phyloP scores from a whole-genome alignment of 306 rosid genomes.

The Inga laurina region DNA sequence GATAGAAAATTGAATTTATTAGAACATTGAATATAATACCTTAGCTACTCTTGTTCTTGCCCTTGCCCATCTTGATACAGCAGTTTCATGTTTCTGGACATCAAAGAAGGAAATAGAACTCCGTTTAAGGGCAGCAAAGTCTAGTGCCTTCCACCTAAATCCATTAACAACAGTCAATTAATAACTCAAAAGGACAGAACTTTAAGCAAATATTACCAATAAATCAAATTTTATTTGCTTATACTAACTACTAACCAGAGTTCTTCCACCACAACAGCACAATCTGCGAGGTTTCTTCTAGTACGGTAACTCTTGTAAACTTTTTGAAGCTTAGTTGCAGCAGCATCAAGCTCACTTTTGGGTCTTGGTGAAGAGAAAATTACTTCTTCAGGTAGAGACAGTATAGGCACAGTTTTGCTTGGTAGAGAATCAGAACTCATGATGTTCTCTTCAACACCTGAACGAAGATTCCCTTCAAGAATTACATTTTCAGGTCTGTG shows the following conservation, averaged over 20 bases:
- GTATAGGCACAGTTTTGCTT: constrained; percentile 47
- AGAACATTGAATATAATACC: constrained; percentile 32
- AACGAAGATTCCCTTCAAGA: constrained; percentile 51
- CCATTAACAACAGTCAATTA: constrained; percentile 9
- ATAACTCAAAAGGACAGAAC: background rate
- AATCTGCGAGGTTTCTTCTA: constrained; percentile 89
- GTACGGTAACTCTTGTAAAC: constrained; percentile 90
- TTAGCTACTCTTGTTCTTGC: constrained; percentile 77
- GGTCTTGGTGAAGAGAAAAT: constrained; percentile 63
- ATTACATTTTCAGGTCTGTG: constrained; percentile 54
- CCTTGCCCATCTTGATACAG: constrained; percentile 73
- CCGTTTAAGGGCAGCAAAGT: constrained; percentile 60
- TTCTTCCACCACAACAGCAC: constrained; percentile 90
- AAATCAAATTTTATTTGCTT: background rate
- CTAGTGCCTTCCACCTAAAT: constrained; percentile 77
- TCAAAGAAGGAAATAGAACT: constrained; percentile 71
- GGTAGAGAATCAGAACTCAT: constrained; percentile 16
- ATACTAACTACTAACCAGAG: constrained; percentile 56
- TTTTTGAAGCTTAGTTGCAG: constrained; percentile 81
- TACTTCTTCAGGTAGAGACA: constrained; percentile 55
- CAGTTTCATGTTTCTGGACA: constrained; percentile 64
- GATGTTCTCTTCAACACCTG: constrained; percentile 33
- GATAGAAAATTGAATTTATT: background rate
- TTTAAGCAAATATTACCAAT: background rate
- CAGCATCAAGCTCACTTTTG: constrained; percentile 71